Conservation (phyloP, 2,329 filamentous ascomycete species). For the Trichoderma arundinaceum region DNA sequence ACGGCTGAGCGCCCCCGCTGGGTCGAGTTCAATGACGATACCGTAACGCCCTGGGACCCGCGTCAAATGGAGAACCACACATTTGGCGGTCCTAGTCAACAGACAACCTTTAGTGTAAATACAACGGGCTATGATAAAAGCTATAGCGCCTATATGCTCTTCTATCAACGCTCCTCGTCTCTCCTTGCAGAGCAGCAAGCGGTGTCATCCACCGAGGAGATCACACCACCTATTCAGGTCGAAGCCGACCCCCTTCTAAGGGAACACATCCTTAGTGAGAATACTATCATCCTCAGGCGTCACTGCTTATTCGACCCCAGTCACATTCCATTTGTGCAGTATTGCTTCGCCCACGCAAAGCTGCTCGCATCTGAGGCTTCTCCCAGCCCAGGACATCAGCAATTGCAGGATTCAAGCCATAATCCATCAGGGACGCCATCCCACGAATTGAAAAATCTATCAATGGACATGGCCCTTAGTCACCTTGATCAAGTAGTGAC, state of each 20-base stretch:
- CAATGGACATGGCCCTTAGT: slow-evolving; percentile 61
- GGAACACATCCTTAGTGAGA: slow-evolving; percentile 71
- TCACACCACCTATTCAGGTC: slow-evolving; percentile 49
- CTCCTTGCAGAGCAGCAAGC: slow-evolving; percentile 60
- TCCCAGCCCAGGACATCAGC: not conserved
- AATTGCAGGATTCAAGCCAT: not conserved
- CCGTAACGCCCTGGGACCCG: slow-evolving; percentile 77
- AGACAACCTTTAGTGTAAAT: slow-evolving; percentile 53
- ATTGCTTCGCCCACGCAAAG: slow-evolving; percentile 64
- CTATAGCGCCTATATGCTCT: slow-evolving; percentile 96
- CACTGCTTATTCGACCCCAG: slow-evolving; percentile 80
- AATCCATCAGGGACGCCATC: slow-evolving; percentile 5
- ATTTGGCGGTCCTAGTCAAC: slow-evolving; percentile 74
- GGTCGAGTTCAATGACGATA: slow-evolving; percentile 95
- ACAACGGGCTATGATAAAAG: slow-evolving; percentile 66
- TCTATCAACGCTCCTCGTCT: slow-evolving; percentile 82
- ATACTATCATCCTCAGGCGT: slow-evolving; percentile 73
- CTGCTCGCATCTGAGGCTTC: slow-evolving; percentile 47
- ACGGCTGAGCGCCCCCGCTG: slow-evolving; percentile 61
- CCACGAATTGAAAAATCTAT: slow-evolving; percentile 51
- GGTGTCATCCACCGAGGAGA: slow-evolving; percentile 43
- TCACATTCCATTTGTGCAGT: slow-evolving; percentile 70
- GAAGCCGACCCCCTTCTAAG: slow-evolving; percentile 53
- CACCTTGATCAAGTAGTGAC: slow-evolving; percentile 79
- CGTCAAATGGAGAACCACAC: slow-evolving; percentile 74